Conservation (phyloP, 2,329 filamentous ascomycete species). For the Claviceps purpurea region DNA sequence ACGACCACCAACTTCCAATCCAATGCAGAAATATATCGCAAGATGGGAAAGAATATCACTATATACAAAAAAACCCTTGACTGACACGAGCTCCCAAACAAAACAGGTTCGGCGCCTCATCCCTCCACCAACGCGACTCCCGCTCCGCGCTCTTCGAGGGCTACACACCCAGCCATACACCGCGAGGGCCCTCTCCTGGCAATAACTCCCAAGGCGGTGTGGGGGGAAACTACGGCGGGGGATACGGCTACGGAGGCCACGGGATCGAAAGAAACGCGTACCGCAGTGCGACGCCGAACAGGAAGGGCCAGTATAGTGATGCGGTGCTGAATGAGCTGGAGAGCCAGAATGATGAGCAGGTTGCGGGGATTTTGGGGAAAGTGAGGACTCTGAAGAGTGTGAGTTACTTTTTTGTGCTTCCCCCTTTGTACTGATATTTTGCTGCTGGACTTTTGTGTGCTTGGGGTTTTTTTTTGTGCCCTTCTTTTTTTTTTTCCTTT, state of each 20-base stretch:
- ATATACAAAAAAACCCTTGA: background rate
- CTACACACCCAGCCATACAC: conserved; percentile 41
- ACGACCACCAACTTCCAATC: background rate
- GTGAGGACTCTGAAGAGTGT: conserved; percentile 84
- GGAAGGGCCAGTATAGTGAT: conserved; percentile 80
- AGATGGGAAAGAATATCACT: no score
- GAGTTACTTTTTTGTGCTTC: conserved; percentile 21
- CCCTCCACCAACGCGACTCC: conserved; percentile 60
- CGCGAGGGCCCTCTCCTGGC: conserved; percentile 18
- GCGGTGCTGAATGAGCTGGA: conserved; percentile 87
- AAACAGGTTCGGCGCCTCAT: conserved; percentile 51
- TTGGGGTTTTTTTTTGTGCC: no score
- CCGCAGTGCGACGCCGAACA: conserved; percentile 59
- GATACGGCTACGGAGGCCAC: conserved; percentile 31
- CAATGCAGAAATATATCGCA: no score
- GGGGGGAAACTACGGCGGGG: no score
- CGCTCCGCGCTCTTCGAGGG: conserved; percentile 63
- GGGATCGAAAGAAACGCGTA: conserved; percentile 27
- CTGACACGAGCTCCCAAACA: background rate
- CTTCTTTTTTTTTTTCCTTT: no score
- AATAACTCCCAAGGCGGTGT: background rate
- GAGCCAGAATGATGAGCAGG: conserved; percentile 84
- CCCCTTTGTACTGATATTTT: background rate
- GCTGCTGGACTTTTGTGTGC: no score
- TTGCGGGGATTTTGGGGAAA: conserved; percentile 83